phyloP scores from a whole-genome alignment of 2,329 filamentous ascomycete species.

The Acrodontium crateriforme region DNA sequence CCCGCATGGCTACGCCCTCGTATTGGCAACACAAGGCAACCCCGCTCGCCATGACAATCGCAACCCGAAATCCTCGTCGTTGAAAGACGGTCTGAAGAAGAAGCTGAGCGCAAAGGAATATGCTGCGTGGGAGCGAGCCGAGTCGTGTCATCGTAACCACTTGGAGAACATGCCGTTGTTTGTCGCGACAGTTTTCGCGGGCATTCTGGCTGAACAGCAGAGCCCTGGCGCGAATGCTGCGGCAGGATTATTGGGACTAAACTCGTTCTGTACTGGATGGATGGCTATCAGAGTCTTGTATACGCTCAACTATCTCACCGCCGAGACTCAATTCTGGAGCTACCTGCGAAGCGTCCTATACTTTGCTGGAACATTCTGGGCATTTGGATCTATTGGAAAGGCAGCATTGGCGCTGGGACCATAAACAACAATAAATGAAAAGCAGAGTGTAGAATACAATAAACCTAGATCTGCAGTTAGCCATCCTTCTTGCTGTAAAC shows the following conservation, averaged over 20 bases:
- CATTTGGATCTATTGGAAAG: constrained; percentile 18
- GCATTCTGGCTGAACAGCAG: constrained; percentile 26
- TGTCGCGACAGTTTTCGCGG: constrained; percentile 29
- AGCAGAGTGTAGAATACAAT: neutral
- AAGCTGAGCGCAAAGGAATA: constrained; percentile 24
- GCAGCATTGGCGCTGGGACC: constrained; percentile 17
- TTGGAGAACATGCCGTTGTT: constrained; percentile 36
- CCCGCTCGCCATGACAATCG: constrained; percentile 28
- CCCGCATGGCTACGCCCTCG: constrained; percentile 27
- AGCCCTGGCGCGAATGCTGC: constrained; percentile 9
- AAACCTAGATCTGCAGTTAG: constrained; percentile 14
- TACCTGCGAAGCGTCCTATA: constrained; percentile 20
- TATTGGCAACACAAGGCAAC: constrained; percentile 24
- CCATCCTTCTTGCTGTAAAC: constrained; percentile 1
- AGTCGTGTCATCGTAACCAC: constrained; percentile 32
- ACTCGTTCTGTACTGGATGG: constrained; percentile 23
- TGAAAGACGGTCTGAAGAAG: constrained; percentile 24
- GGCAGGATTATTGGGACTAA: constrained; percentile 17
- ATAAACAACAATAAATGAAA: no score
- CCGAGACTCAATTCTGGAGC: constrained; percentile 10
- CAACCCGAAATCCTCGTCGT: constrained; percentile 26
- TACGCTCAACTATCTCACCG: constrained; percentile 23
- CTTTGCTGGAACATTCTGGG: constrained; percentile 16
- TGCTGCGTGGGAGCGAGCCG: constrained; percentile 30
- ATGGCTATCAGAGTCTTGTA: constrained; percentile 25